phyloP scores from a whole-genome alignment of 2,329 filamentous ascomycete species.

The Mycosphaerella sp. region DNA sequence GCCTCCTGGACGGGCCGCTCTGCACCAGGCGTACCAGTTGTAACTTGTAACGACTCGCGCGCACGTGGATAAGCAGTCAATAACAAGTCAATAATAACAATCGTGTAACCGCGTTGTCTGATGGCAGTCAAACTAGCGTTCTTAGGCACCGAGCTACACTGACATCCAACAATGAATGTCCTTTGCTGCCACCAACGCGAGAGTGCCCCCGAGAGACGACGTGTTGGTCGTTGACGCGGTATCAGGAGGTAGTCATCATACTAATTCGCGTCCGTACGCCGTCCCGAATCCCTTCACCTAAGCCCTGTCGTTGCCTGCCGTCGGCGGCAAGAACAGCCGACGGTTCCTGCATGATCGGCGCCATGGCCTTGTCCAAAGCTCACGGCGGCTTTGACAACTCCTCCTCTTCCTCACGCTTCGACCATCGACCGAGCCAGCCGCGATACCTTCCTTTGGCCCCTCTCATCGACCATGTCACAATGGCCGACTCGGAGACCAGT shows the following conservation, averaged over 20 bases:
- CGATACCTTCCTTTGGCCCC: conserved; percentile 2
- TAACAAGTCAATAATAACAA: no score
- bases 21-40: neutral
- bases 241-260: no score
- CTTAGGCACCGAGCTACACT: no score
- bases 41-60: neutral
- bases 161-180: no score
- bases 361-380: conserved; percentile 4
- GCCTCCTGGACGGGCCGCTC: neutral
- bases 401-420: neutral
- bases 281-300: no score
- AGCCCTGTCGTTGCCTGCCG: neutral
- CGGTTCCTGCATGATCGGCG: conserved; percentile 4
- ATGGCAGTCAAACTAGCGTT: no score
- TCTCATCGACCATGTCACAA: conserved; percentile 14
- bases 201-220: no score
- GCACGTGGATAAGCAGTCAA: no score
- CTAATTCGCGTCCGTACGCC: no score
- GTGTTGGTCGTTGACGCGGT: no score
- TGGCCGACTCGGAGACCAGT: conserved; percentile 24
- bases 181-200: no score
- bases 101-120: no score
- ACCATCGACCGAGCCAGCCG: conserved; percentile 1
- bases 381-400: neutral
- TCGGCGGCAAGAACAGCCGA: neutral